Conservation (phyloP, 441 rosid species). For the Geranium incanum region DNA sequence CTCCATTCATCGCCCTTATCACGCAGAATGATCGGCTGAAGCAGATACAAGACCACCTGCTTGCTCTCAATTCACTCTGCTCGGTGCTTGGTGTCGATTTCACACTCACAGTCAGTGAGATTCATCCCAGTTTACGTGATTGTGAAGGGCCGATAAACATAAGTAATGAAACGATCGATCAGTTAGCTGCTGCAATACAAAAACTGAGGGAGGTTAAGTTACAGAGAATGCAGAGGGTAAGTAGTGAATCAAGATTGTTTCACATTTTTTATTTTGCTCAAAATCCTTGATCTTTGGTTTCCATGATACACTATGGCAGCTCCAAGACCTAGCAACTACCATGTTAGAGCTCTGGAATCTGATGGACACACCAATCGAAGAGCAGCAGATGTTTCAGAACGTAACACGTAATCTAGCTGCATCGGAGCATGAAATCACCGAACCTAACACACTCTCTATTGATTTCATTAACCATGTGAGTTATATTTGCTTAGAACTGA, state of each 20-base stretch:
- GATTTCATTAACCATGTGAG: conserved; percentile 75
- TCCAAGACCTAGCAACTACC: conserved; percentile 88
- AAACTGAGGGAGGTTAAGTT: conserved; percentile 67
- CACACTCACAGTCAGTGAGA: conserved; percentile 41
- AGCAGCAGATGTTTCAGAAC: conserved; percentile 80
- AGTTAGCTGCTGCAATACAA: conserved; percentile 42
- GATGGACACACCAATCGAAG: conserved; percentile 96
- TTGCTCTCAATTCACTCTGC: conserved; percentile 50
- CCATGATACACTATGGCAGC: conserved; percentile 34
- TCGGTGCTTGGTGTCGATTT: conserved; percentile 77
- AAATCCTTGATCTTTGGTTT: conserved; percentile 14
- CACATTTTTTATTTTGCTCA: conserved; percentile 4
- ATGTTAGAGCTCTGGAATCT: conserved; percentile 91
- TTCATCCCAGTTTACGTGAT: conserved; percentile 50
- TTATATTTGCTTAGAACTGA: conserved; percentile 12
- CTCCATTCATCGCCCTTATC: conserved; percentile 14
- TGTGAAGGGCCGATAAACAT: conserved; percentile 52
- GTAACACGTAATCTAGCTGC: conserved; percentile 92
- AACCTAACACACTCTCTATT: conserved; percentile 68
- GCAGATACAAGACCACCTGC: conserved; percentile 56
- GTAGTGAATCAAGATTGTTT: background rate
- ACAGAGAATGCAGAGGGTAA: conserved; percentile 89
- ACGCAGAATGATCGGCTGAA: conserved; percentile 66
- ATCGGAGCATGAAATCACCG: conserved; percentile 83
- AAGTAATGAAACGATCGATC: conserved; percentile 52